Percentiles rank a stretch among this genome's conserved stretches.
These are phyloP conservation scores for Pseudozyma sp. DNA, from an alignment of 1,284 basidiomycete species.

Conservation along the genomic window DNA sequence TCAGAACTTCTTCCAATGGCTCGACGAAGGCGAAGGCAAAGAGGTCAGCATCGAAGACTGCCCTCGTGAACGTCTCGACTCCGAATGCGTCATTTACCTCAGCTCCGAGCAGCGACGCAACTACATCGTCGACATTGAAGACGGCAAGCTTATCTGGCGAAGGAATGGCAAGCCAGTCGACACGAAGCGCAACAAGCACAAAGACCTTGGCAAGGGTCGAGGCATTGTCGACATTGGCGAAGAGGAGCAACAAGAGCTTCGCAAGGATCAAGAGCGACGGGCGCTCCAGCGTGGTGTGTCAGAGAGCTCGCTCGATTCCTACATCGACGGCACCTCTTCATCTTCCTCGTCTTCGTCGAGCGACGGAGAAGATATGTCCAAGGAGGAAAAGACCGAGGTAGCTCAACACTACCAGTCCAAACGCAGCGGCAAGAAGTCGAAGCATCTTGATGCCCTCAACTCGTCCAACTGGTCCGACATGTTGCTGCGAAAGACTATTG, in stretches of 20 bases:
- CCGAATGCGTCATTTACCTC: slow-evolving; percentile 71
- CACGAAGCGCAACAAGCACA: slow-evolving; percentile 62
- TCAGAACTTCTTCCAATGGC: slow-evolving; percentile 72
- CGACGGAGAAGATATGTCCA: slow-evolving; percentile 48
- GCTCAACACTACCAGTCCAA: slow-evolving; percentile 49
- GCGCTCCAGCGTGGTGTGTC: slow-evolving; percentile 43
- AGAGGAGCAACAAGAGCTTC: slow-evolving; percentile 53
- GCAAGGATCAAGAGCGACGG: slow-evolving; percentile 23
- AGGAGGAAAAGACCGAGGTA: slow-evolving; percentile 20
- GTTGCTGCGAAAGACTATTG: slow-evolving; percentile 57
- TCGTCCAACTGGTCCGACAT: slow-evolving; percentile 54
- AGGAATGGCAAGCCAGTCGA: slow-evolving; percentile 75
- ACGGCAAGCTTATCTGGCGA: slow-evolving; percentile 80
- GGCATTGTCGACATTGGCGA: slow-evolving; percentile 65
- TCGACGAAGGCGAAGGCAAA: slow-evolving; percentile 79
- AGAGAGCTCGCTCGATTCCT: slow-evolving; percentile 38
- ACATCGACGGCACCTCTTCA: slow-evolving; percentile 31
- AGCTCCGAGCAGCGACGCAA: slow-evolving; percentile 77
- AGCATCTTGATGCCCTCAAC: slow-evolving; percentile 38
- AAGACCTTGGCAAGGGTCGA: slow-evolving; percentile 61
- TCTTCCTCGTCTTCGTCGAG: slow-evolving; percentile 26
- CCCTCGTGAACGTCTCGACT: slow-evolving; percentile 77
- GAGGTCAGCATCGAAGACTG: slow-evolving; percentile 77
- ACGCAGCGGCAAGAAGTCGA: slow-evolving; percentile 34
- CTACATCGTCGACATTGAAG: slow-evolving; percentile 76